Evolutionary conservation across 495 filamentous ascomycete genomes (phyloP).

Genomic region (Neurospora discreta): DNA sequence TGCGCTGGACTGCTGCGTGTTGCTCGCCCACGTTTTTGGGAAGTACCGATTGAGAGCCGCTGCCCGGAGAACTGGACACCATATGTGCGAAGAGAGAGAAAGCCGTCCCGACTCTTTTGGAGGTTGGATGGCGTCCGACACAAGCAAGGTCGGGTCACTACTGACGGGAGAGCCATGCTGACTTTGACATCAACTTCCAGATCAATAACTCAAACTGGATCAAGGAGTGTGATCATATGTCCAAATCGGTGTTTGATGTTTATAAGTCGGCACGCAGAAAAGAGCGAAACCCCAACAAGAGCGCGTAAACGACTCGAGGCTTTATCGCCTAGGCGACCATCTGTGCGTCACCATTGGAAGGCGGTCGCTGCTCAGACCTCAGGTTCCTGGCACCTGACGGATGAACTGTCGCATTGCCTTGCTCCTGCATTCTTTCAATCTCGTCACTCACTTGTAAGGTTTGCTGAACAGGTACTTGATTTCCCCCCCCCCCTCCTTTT

Average conservation of each 20-base stretch:
- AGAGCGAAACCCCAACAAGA: neutral
- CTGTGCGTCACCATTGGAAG: neutral
- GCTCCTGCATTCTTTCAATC: neutral
- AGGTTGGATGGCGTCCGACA: neutral
- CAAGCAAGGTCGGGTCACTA: neutral
- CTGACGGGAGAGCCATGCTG: neutral
- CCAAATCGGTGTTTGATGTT: neutral
- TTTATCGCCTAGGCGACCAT: neutral
- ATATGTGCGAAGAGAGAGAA: neutral
- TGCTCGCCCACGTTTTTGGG: neutral
- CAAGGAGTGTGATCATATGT: neutral
- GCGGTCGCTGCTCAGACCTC: neutral
- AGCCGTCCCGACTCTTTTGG: neutral
- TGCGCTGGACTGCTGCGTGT: neutral
- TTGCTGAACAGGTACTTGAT: too few species aligned
- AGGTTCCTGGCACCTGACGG: neutral
- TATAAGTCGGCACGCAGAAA: neutral
- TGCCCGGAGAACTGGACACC: neutral
- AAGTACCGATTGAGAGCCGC: neutral
- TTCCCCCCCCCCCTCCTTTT: too few species aligned
- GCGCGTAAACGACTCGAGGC: neutral
- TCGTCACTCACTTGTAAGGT: neutral
- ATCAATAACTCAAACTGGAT: neutral
- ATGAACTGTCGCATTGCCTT: neutral
- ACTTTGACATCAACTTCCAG: neutral